A percentile compares a stretch with the other conserved stretches of the same genome.
These are phyloP conservation scores for Litsea cubeba DNA, from an alignment of 164 flowering plant genomes.

Conservation along the genomic window DNA sequence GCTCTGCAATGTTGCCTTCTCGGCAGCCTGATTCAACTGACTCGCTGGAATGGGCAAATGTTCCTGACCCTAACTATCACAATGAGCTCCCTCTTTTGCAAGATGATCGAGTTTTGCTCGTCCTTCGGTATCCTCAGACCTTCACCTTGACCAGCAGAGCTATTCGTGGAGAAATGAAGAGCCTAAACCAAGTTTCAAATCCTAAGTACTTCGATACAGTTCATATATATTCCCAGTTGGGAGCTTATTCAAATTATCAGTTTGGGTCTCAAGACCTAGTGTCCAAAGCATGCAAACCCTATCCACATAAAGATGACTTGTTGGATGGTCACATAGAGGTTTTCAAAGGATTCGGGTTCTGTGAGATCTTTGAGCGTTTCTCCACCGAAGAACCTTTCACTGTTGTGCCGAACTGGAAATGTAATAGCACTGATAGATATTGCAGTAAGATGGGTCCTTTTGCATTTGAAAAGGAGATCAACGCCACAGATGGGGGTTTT, in stretches of 20 bases:
- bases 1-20: constrained; percentile 63
- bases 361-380: constrained; percentile 41
- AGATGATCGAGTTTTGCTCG: constrained; percentile 69
- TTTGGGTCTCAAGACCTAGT: constrained; percentile 52
- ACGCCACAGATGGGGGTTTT: constrained; percentile 27
- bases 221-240: constrained; percentile 47
- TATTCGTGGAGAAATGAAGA: constrained; percentile 64
- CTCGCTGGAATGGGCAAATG: constrained; percentile 62
- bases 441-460: constrained; percentile 78
- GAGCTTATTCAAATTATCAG: constrained; percentile 35
- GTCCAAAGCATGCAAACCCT: constrained; percentile 64
- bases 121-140: constrained; percentile 61
- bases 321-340: constrained; percentile 28
- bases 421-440: constrained; percentile 49
- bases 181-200: constrained; percentile 49
- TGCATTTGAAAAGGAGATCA: constrained; percentile 30
- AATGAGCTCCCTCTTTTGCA: constrained; percentile 32
- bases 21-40: constrained; percentile 47
- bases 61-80: constrained; percentile 31
- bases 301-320: constrained; percentile 49
- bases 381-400: constrained; percentile 30
- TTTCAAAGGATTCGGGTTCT: constrained; percentile 52
- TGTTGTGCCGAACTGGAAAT: constrained; percentile 77
- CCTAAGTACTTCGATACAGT: constrained; percentile 67
- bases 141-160: constrained; percentile 40